Percentiles rank a stretch among this genome's conserved stretches.
phyloP scores from a whole-genome alignment of 2,329 filamentous ascomycete genomes.

The Aspergillus melleus region DNA sequence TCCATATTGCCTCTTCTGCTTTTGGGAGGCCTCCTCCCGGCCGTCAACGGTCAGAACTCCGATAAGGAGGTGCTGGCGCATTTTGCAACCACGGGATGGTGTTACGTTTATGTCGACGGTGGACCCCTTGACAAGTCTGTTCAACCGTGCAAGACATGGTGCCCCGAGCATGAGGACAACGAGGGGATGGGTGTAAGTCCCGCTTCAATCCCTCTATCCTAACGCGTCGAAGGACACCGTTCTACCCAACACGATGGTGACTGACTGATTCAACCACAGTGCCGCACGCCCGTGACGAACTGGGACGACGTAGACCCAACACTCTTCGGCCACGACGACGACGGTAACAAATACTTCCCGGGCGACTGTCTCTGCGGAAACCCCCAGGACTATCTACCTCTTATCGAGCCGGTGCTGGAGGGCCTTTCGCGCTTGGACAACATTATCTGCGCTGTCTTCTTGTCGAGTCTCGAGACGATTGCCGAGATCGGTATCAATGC shows the following conservation, averaged over 20 bases:
- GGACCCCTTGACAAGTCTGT: too few relatives aligned
- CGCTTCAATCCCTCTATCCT: neutral
- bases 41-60: neutral
- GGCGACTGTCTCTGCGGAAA: neutral
- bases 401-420: neutral
- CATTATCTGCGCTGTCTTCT: conserved; percentile 1
- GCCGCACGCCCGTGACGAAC: neutral
- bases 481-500: neutral
- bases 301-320: neutral
- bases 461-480: neutral
- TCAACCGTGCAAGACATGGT: neutral
- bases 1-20: neutral
- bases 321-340: neutral
- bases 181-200: neutral
- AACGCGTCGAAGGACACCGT: neutral
- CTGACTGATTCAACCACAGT: neutral
- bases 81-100: neutral
- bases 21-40: neutral
- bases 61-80: neutral
- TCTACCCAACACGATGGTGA: neutral
- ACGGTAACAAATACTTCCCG: neutral
- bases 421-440: neutral
- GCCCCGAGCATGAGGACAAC: neutral
- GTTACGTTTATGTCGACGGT: neutral
- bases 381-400: neutral